Evolutionary conservation across 75 land plant species (phyloP), one percentile per base, ranked within the genome.

Genomic region (Cupressus sempervirens): DNA sequence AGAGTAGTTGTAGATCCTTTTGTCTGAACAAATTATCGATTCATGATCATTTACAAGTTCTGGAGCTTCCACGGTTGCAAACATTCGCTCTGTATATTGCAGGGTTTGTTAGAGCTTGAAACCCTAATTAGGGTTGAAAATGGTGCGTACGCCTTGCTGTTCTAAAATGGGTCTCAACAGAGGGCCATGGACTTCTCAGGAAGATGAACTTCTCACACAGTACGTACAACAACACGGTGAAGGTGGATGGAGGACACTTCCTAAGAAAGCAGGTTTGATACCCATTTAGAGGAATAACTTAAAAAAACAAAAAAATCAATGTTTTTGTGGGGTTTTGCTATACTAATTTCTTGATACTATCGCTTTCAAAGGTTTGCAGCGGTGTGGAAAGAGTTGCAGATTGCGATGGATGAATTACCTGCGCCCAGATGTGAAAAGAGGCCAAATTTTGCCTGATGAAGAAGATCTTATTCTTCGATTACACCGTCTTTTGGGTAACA

Each of bases 121-220:
- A 76, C 79, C 79, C 43, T 76, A 76, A 56, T 58, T 62, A 1
- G 54, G 45, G 16, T 14, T 35, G 67, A 62, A 43, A 54, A 79
- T 86, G 88, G 88, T 48, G 73, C 80, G 84, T 35, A 80, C 32
- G 0, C 86, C 85, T 34, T 86, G 90, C 76, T 89, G 90, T 41
- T 34, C 68, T 23, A 87, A 89, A 76, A 70, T 43, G 36, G 92
- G 91, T 43, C 85, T 89, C 15, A 89, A 89, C 79, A 87, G 86
- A 65, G 92, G 92, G 5, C 87, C 91, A 15, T 91, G 91, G 92
- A 87, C 88, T 15, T 83, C 83, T 36, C 72, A 54, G 36, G 92
- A 91, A 65, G 92, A 91, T 26, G 72, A 38, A 36, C 50, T 89
- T 35, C 86, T 91, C 18, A 15, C 67, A 0, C 46, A 75, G 7